Evolutionary conservation across 2,329 filamentous ascomycete species (phyloP).

Genomic region (Ambrosiella beaveri): DNA sequence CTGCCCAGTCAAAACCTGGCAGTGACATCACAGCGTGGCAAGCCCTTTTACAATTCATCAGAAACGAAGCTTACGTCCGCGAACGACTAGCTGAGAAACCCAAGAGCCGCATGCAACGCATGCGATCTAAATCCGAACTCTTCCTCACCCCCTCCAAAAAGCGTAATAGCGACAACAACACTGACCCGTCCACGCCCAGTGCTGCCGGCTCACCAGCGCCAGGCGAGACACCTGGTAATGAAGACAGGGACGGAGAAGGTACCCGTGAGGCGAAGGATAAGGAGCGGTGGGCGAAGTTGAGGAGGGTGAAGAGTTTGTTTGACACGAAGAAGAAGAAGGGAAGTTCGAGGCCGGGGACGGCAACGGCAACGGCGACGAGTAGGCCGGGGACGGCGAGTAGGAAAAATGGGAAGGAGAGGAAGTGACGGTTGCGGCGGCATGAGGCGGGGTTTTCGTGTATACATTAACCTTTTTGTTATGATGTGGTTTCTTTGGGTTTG

Average conservation of each 20-base stretch:
- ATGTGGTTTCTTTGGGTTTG: too few species aligned
- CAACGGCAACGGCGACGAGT: conserved; percentile 24
- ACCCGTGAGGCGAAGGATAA: conserved; percentile 44
- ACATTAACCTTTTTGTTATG: too few species aligned
- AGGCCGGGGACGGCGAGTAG: conserved; percentile 9
- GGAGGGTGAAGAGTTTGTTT: conserved; percentile 54
- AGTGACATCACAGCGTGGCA: conserved; percentile 35
- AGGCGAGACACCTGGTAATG: not conserved
- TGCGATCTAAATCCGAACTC: conserved; percentile 10
- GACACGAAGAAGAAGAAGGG: conserved; percentile 42
- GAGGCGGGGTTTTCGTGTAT: conserved; percentile 1
- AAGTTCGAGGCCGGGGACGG: conserved; percentile 25
- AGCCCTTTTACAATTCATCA: conserved; percentile 34
- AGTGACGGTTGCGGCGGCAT: conserved; percentile 2
- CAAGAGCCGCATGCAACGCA: conserved; percentile 6
- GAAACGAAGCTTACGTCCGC: conserved; percentile 40
- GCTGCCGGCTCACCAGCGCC: not conserved
- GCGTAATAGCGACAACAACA: not conserved
- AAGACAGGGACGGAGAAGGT: conserved; percentile 17
- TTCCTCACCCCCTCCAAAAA: conserved; percentile 16
- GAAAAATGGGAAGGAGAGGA: conserved; percentile 1
- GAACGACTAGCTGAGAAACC: conserved; percentile 6
- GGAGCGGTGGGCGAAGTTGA: conserved; percentile 54
- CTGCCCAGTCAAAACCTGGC: conserved; percentile 20
- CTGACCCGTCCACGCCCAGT: not conserved